Evolutionary conservation across 805 yeast genomes (phyloP), one percentile per base, ranked within the genome.

Genomic region (Vanderwaltozyma yarrowii): DNA sequence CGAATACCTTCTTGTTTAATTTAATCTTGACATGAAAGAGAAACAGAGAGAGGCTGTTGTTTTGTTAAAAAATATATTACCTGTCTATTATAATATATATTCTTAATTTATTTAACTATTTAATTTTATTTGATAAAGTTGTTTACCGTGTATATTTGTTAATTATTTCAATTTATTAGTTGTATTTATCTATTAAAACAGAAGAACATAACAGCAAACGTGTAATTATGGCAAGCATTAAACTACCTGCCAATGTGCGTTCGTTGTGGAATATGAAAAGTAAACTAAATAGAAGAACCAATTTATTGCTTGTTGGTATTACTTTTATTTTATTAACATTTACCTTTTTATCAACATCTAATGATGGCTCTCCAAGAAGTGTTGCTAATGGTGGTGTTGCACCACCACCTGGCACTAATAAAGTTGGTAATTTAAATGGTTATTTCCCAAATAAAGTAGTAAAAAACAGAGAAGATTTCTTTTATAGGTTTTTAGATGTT

Each of bases 341-440:
- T 11, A 26, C 19, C 27, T 33, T 30, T 14, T 33, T 33, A n/a
- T 30, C 36, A 19, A 27, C 31, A 13, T 27, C 27, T n/a, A 27
- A 18, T 21, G 9, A 21, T 9, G 6, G 9, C 9, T 21, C 5
- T 24, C 24, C 27, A 20, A 7, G 20, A 12, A 27, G 33, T 30
- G 23, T 13, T 5, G 11, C 15, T 3, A 23, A 35, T 30, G 38
- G 38, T 23, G 39, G 39, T 31, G 2, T 14, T 4, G 16, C 10
- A n/a, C 24, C 9, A 10, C 31, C 34, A 14, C 35, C 35, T 15
- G 27, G 20, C 6, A 19, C 31, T 6, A 36, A 36, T 14, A n/a
- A 13, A 25, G 20, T 36, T 26, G 39, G 39, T 26, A 32, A 27
- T 21, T 13, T 26, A 27, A 31, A 30, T 11, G 35, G 35, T 25